Evolutionary conservation across 2,329 filamentous ascomycete genomes (phyloP).

Genomic region (Aspergillus bombycis): DNA sequence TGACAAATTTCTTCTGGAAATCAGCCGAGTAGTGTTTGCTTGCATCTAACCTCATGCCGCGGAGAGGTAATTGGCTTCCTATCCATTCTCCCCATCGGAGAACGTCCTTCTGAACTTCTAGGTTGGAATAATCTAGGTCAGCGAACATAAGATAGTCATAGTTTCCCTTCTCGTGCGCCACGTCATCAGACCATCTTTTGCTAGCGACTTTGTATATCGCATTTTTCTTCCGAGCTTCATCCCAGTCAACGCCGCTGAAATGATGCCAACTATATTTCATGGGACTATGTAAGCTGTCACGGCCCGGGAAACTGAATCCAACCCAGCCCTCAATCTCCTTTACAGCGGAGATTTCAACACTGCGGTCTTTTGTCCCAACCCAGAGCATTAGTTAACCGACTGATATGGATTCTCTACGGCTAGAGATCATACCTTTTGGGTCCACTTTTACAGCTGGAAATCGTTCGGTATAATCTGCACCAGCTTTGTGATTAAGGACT

Average conservation of each 20-base stretch:
- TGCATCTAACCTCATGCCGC: slow-evolving; percentile 71
- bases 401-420: background rate
- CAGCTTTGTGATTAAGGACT: slow-evolving; percentile 73
- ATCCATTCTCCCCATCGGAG: slow-evolving; percentile 72
- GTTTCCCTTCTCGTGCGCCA: slow-evolving; percentile 68
- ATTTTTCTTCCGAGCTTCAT: slow-evolving; percentile 58
- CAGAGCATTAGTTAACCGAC: background rate
- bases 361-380: slow-evolving; percentile 8
- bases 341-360: slow-evolving; percentile 41
- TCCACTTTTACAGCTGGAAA: slow-evolving; percentile 68
- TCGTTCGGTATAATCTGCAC: slow-evolving; percentile 66
- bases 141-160: slow-evolving; percentile 73
- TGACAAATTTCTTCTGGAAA: slow-evolving; percentile 69
- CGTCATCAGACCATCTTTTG: slow-evolving; percentile 66
- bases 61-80: slow-evolving; percentile 60
- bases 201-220: slow-evolving; percentile 68
- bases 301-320: slow-evolving; percentile 67
- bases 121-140: slow-evolving; percentile 67
- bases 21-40: slow-evolving; percentile 71
- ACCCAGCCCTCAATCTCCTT: slow-evolving; percentile 70
- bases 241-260: slow-evolving; percentile 71
- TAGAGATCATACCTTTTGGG: slow-evolving; percentile 40
- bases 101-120: slow-evolving; percentile 66
- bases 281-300: slow-evolving; percentile 61
- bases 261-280: slow-evolving; percentile 69